A percentile compares a stretch with the other conserved stretches of the same genome.
Conservation (phyloP, 2,329 filamentous ascomycete species). For the Xylariaceae sp. region DNA sequence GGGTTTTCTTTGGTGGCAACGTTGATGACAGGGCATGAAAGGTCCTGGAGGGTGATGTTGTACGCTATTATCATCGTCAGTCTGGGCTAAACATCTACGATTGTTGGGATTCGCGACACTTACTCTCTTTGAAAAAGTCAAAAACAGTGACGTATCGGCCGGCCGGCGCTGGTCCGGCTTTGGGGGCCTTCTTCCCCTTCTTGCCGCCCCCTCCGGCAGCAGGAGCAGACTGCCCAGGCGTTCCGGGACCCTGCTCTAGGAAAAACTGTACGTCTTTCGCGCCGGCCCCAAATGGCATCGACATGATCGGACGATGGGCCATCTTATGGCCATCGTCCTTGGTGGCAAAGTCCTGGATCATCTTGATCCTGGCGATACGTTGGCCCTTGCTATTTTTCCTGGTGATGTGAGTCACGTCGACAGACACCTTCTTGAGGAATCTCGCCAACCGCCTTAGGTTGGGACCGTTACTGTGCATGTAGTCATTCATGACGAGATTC, state of each 20-base stretch:
- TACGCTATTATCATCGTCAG: neutral
- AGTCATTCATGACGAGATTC: constrained; percentile 1
- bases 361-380: constrained; percentile 3
- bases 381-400: constrained; percentile 1
- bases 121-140: constrained; percentile 5
- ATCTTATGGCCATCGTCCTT: constrained; percentile 1
- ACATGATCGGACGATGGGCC: constrained; percentile 1
- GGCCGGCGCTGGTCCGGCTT: constrained; percentile 1
- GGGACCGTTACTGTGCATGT: neutral
- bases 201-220: neutral
- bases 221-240: neutral
- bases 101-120: neutral
- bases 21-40: constrained; percentile 1
- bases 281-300: constrained; percentile 2
- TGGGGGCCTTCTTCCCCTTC: neutral
- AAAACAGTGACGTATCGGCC: constrained; percentile 4
- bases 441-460: neutral
- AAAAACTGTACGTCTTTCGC: constrained; percentile 5
- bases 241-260: neutral
- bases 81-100: neutral
- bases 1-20: constrained; percentile 3
- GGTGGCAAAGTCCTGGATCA: constrained; percentile 2
- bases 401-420: constrained; percentile 3
- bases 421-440: constrained; percentile 3
- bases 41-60: neutral